Conservation (phyloP, 2,329 filamentous ascomycete genomes). For the Diaporthe destruens region DNA sequence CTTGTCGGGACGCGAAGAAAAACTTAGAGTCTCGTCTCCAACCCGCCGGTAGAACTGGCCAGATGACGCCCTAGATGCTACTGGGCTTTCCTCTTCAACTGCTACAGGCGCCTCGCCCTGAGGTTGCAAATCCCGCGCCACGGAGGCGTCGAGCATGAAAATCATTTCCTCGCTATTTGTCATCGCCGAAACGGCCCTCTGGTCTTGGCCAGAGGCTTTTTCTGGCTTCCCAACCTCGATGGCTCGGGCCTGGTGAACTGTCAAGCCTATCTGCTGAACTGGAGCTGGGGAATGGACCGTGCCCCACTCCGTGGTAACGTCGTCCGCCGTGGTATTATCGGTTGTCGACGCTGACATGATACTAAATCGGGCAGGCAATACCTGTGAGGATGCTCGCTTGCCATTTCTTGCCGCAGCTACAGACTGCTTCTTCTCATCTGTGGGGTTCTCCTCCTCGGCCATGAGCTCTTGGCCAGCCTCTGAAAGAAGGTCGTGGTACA, state of each 20-base stretch:
- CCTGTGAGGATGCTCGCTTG: slow-evolving; percentile 64
- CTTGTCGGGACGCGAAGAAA: slow-evolving; percentile 65
- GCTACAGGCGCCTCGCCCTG: not conserved
- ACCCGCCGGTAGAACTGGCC: slow-evolving; percentile 67
- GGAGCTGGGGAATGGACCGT: slow-evolving; percentile 63
- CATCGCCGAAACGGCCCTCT: slow-evolving; percentile 46
- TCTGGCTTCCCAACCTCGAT: slow-evolving; percentile 52
- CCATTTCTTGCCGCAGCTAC: slow-evolving; percentile 45
- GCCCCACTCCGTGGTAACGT: slow-evolving; percentile 61
- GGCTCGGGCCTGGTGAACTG: slow-evolving; percentile 56
- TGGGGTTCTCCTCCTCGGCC: slow-evolving; percentile 54
- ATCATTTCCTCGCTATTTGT: slow-evolving; percentile 54
- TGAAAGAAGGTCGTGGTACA: slow-evolving; percentile 49
- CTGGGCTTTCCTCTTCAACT: slow-evolving; percentile 43
- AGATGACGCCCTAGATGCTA: slow-evolving; percentile 43
- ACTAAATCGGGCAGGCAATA: slow-evolving; percentile 57
- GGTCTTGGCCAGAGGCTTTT: slow-evolving; percentile 33
- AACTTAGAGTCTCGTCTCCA: slow-evolving; percentile 70
- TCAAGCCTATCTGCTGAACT: slow-evolving; percentile 58
- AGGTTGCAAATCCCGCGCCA: slow-evolving; percentile 42
- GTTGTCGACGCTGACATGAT: slow-evolving; percentile 50
- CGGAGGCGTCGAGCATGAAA: slow-evolving; percentile 58
- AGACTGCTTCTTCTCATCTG: slow-evolving; percentile 35
- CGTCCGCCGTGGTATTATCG: slow-evolving; percentile 58
- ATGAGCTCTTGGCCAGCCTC: slow-evolving; percentile 52